Evolutionary conservation across 805 yeast genomes (phyloP), one percentile per base, ranked within the genome.

Genomic region (Ogataea nonfermentans): DNA sequence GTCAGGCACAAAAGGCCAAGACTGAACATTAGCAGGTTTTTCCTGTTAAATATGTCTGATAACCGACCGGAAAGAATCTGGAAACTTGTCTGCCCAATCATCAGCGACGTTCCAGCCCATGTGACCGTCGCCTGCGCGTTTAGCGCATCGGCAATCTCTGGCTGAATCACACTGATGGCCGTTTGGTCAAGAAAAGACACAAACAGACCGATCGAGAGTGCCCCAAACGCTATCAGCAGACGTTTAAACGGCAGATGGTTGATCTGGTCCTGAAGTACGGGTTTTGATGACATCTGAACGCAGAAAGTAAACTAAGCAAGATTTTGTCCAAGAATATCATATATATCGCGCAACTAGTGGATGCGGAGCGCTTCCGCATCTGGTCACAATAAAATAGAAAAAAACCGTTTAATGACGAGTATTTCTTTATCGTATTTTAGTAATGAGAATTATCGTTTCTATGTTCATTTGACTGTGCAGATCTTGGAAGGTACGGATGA

Each of bases 101-200:
- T 56, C 11, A 71, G 56, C 2, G 80, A 70, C 0, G 82, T 71
- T 10, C 80, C 80, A 0, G 78, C 79, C 83, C 84, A 78, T 32
- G 76, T 68, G 30, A 77, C 73, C 1, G 78, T 68, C 7, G 52
- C 31, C 10, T 24, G 34, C 2, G 78, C 75, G 33, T 73, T 41
- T 32, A 76, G 57, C 23, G 69, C 78, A 19, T 61, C 52, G 6
- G 74, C 77, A 25, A 76, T 75, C n/a, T 51, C 43, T 2, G 81
- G 67, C 24, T 74, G 65, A 2, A 74, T 75, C 9, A 74, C 71
- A 1, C 74, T 65, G 24, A 73, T 65, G 20, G 75, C 66, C 2
- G 74, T 68, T 45, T 71, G 78, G 55, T 75, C 81, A 10, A 73
- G 61, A 55, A 73, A 73, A 3, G 73, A 61, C 2, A 67, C 60